Evolutionary conservation across 495 filamentous ascomycete species (phyloP), one percentile per base, ranked within the genome.

Genomic region (Paragyromitra xinjiangensis): DNA sequence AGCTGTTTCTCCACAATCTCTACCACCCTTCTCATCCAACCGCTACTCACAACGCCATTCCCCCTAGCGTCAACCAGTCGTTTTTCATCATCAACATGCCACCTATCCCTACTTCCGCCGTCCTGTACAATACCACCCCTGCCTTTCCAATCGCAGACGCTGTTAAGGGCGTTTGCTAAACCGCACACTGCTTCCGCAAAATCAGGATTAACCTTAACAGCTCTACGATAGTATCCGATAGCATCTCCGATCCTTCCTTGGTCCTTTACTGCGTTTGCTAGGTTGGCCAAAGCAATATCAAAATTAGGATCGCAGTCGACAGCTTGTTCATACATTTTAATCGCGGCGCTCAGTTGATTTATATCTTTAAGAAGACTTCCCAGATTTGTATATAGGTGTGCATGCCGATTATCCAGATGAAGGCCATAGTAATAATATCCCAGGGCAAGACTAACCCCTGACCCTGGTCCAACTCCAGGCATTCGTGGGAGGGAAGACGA

Each of bases 181-280:
- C 95, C 95, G 83, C 95, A 99, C 1, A 98, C 94, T 3, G 95
- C 95, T 85, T 98, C 95, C 12, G 96, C 94, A 85, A 99, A 99
- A 26, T 97, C 92, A 0, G 95, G 95, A 78, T 95, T 99, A 42
- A 93, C 90, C 58, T 88, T 87, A 62, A 99, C 95, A 42, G 95
- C 95, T 73, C 94, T 90, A 77, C 89, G 91, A 85, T 99, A 99
- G 83, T 96, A 98, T 19, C 84, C 84, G 64, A 99, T 98, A 5
- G 95, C 96, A 77, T 99, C 95, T 69, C 89, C 93, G 73, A 97
- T 92, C 56, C 91, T 89, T 11, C 96, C 96, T 82, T 96, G 92
- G 83, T 99, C 95, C 84, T 98, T 99, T 61, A 99, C 95, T 0
- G 95, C 95, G 84, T 99, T 99, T 37, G 95, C 95, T 65, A 99